Evolutionary conservation across 2,329 filamentous ascomycete species (phyloP), one percentile per base, ranked within the genome.

Genomic region (Seiridium unicorne): DNA sequence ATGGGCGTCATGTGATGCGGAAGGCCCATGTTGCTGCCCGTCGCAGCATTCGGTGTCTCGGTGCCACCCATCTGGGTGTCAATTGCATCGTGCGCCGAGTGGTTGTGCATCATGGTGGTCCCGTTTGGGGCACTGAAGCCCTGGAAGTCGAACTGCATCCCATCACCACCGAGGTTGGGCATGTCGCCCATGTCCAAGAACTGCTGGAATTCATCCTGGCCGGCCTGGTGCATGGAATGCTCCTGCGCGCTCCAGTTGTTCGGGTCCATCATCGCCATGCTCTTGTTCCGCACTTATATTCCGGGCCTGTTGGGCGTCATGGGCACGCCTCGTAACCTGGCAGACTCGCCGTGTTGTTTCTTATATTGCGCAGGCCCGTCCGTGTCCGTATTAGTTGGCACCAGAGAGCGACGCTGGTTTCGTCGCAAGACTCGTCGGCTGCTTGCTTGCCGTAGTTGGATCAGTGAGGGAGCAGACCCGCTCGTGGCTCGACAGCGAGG

Each of bases 151-250:
- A 88, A 89, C 62, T 81, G 79, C 68, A 88, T 77, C 57, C 76
- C 74, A 59, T 86, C 83, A 62, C 73, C 72, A 62, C 73, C 72
- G 60, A 88, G 73, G 62, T 74, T 79, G 36, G 77, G 78, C 77
- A 88, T 84, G 66, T 74, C 75, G 60, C 79, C 81, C 77, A 89
- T 83, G 64, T 88, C 82, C 62, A 89, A 77, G 61, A 87, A 88
- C 65, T 88, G 85, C 64, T 86, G 81, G 69, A 89, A 88, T 44
- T 87, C 85, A 70, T 88, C 85, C 53, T 88, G 85, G 55, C 77
- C 70, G 5, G 78, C 66, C 9, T 79, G 71, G 35, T 81, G 76
- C 72, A 86, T 77, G 61, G 77, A 76, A 67, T 85, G 82, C 66
- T 86, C 84, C 69, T 85, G 81, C 55, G 79, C 77, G 65, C 81